These are phyloP conservation scores for Actinidia arguta DNA, from an alignment of 179 eudicot genomes.

Conservation along the genomic window DNA sequence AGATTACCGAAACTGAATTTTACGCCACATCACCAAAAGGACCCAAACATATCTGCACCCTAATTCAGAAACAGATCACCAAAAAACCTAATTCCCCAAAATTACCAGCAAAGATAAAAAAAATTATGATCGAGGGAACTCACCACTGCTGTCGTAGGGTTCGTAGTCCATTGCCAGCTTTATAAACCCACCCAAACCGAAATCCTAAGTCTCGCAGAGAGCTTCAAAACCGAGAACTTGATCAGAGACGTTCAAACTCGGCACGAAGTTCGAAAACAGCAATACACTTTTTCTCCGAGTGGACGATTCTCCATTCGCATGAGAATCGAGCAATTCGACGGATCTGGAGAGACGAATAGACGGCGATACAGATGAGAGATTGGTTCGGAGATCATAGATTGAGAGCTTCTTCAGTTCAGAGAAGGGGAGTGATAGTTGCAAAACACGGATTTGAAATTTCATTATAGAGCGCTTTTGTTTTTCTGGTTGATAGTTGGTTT, in stretches of 20 bases:
- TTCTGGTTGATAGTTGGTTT: constrained; percentile 28
- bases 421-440: background rate
- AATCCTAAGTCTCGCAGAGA: constrained; percentile 15
- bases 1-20: background rate
- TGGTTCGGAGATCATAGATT: too few relatives aligned
- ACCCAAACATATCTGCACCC: background rate
- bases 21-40: background rate
- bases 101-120: background rate
- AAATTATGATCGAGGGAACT: constrained; percentile 9
- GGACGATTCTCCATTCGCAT: background rate
- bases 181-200: constrained; percentile 17
- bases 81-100: background rate
- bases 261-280: background rate
- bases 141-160: constrained; percentile 46
- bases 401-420: background rate
- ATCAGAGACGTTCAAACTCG: background rate
- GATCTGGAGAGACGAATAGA: background rate
- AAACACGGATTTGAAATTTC: constrained; percentile 37
- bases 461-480: constrained; percentile 9
- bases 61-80: background rate
- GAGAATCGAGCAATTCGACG: background rate
- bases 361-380: background rate
- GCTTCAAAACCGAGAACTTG: background rate
- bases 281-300: background rate
- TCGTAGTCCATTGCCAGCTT: constrained; percentile 24